Conservation (phyloP, 2,329 filamentous ascomycete species). For the Exophiala aquamarina region DNA sequence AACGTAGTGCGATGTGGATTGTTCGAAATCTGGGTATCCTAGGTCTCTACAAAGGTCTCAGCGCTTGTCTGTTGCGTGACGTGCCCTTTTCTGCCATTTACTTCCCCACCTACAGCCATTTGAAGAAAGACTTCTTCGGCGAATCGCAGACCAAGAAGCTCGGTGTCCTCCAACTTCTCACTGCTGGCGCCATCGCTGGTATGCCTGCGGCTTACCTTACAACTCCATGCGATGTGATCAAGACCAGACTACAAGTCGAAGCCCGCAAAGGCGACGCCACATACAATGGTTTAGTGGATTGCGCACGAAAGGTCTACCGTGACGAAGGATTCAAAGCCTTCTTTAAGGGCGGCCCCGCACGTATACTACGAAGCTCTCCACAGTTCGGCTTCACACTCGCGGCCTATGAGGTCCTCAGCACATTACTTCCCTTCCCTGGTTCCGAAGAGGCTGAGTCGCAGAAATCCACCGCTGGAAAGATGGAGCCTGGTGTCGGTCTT, state of each 20-base stretch:
- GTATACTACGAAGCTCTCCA: constrained; percentile 90
- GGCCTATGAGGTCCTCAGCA: constrained; percentile 89
- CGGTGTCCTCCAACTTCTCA: constrained; percentile 84
- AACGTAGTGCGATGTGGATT: constrained; percentile 96
- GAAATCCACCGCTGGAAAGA: constrained; percentile 52
- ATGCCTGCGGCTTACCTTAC: constrained; percentile 94
- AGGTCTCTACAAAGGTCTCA: constrained; percentile 94
- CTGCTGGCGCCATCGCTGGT: constrained; percentile 89
- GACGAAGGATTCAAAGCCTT: constrained; percentile 96
- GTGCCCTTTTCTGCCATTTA: constrained; percentile 98
- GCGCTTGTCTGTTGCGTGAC: constrained; percentile 89
- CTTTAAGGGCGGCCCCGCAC: constrained; percentile 96
- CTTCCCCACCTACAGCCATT: constrained; percentile 92
- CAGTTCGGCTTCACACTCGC: constrained; percentile 98
- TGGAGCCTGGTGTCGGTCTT: constrained; percentile 64
- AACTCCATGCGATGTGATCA: constrained; percentile 98
- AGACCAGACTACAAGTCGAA: constrained; percentile 96
- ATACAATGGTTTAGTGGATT: constrained; percentile 86
- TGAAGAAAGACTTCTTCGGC: constrained; percentile 93
- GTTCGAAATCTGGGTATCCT: constrained; percentile 90
- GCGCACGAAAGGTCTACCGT: constrained; percentile 76
- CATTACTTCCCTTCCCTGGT: constrained; percentile 74
- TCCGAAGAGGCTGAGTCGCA: constrained; percentile 51
- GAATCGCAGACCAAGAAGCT: constrained; percentile 80
- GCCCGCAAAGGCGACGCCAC: constrained; percentile 89